These are phyloP conservation scores for Vicia faba DNA, from an alignment of 306 rosid species.

Conservation along the genomic window DNA sequence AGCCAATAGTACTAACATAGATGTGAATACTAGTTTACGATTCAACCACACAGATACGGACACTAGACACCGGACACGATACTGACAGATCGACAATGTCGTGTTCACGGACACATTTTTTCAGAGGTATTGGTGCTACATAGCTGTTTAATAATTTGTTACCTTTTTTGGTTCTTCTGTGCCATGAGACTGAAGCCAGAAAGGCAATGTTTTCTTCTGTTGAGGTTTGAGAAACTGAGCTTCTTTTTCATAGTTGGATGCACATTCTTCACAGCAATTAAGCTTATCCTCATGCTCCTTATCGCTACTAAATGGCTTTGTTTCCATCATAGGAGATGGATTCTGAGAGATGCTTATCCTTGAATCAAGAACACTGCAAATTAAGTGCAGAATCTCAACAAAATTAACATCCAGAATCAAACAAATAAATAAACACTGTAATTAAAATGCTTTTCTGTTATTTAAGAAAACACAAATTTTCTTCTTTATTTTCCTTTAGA, in stretches of 20 bases:
- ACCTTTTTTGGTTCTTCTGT: conserved; percentile 69
- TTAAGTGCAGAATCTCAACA: conserved; percentile 34
- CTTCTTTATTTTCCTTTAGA: conserved; percentile 7
- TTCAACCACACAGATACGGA: too few relatives aligned
- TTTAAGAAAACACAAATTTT: neutral
- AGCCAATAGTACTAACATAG: conserved; percentile 3
- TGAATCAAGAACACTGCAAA: conserved; percentile 68
- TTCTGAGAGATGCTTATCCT: conserved; percentile 51
- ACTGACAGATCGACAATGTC: too few relatives aligned
- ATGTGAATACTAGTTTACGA: too few relatives aligned
- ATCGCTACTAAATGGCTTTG: conserved; percentile 50
- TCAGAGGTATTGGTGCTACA: too few relatives aligned
- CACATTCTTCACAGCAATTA: conserved; percentile 73
- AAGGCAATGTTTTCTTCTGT: conserved; percentile 71
- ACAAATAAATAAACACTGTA: neutral
- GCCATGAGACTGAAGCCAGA: conserved; percentile 86
- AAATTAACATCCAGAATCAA: conserved; percentile 24
- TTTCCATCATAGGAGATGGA: conserved; percentile 47
- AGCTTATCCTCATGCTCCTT: conserved; percentile 62
- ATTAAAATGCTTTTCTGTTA: neutral
- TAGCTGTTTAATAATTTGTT: conserved; percentile 13
- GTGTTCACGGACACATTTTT: too few relatives aligned
- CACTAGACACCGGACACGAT: too few relatives aligned
- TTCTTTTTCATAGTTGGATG: conserved; percentile 76
- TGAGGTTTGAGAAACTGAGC: conserved; percentile 61